Base-by-base conservation (phyloP, 345 rosid species). In the Arabidopsis suecica region DNA sequence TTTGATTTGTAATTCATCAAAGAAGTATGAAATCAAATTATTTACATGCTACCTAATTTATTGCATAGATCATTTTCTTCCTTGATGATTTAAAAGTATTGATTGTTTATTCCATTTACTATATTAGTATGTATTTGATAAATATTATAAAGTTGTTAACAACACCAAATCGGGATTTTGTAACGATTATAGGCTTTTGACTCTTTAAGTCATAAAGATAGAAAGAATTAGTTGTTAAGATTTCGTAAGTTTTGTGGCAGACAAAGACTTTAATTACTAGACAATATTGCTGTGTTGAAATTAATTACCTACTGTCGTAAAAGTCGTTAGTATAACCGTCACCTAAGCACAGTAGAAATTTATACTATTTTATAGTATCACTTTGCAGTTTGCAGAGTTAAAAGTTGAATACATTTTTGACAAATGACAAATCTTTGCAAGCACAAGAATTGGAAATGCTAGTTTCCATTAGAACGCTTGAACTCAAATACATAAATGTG, bases 201-300 rank as follows among this genome's bases (percentile, higher is more conserved):
- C 74, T 20, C 58, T 61, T 61, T 23, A 45, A 55, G 71, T 76
- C 80, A 33, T 45, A 70, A 77, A 70, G 76, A 36, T 18, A 9
- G 12, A 53, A 53, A 54, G 59, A 45, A 32, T 48, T 65, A 16
- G 66, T 76, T 77, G 66, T 76, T 77, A 71, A 77, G 80, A 75
- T 68, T 69, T 68, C 65, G 54, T 61, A 54, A n/a, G 58, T 55
- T 76, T 63, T 70, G 68, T 77, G 80, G 80, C 80, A 77, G 80
- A 77, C 76, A 77, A 70, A 11, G 76, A 77, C 75, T 77, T 63
- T 18, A 45, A 28, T 63, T 69, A 76, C 65, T 55, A 30, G 65
- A 69, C 53, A 20, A 20, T 20, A 47, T 36, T 45, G 53, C 4
- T 54, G 32, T 16, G 75, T 55, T 70, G 75, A 77, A 69, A 62